A percentile compares a stretch with the other conserved stretches of the same genome.
phyloP scores from a whole-genome alignment of 2,329 filamentous ascomycete species.

The Cytospora piceicola region DNA sequence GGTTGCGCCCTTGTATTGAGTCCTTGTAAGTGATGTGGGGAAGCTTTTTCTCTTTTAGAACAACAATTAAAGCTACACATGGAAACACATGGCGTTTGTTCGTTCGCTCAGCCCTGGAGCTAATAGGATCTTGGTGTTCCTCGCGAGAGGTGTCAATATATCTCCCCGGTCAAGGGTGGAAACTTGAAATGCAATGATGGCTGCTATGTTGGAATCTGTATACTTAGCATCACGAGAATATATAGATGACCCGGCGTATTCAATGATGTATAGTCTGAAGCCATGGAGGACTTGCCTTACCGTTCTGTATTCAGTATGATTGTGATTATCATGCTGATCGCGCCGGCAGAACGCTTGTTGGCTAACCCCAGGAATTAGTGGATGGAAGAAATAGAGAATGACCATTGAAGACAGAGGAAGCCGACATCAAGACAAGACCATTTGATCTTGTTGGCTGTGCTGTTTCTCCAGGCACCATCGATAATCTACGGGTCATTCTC shows the following conservation, averaged over 20 bases:
- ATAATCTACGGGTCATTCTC: not conserved
- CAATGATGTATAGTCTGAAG: not conserved
- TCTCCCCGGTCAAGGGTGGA: not conserved
- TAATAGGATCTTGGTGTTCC: not conserved
- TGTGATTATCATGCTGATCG: no score
- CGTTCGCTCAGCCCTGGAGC: not conserved
- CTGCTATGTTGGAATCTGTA: not conserved
- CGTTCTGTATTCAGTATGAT: no score
- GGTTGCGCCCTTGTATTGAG: not conserved
- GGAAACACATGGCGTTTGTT: not conserved
- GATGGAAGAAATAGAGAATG: no score
- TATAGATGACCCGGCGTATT: not conserved
- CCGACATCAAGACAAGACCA: not conserved
- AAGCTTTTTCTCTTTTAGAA: no score
- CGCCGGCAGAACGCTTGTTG: not conserved
- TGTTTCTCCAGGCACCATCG: not conserved
- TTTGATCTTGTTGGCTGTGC: not conserved
- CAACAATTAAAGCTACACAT: not conserved
- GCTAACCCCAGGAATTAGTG: not conserved
- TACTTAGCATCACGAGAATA: not conserved
- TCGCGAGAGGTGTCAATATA: not conserved
- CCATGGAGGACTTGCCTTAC: not conserved
- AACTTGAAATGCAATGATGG: not conserved
- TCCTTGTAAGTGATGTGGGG: not conserved
- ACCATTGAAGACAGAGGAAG: not conserved